phyloP scores from a whole-genome alignment of 75 land plant species.

The Ceratopteris richardii region DNA sequence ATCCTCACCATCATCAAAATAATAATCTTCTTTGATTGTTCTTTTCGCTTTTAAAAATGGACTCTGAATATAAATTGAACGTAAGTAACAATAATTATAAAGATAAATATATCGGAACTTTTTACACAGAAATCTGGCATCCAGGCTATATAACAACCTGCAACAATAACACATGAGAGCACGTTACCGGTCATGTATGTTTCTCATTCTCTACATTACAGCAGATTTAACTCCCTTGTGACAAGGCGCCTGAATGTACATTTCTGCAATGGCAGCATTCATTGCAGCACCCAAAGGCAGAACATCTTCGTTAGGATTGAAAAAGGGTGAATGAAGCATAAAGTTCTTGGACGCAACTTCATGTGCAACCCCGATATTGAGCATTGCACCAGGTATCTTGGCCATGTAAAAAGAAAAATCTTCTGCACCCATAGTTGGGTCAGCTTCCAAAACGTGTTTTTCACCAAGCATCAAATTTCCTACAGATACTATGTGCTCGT shows the following conservation, averaged over 20 bases:
- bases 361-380: slow-evolving; percentile 54
- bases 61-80: no score
- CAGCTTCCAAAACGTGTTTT: slow-evolving; percentile 29
- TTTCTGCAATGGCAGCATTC: slow-evolving; percentile 62
- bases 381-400: slow-evolving; percentile 65
- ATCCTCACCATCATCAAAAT: no score
- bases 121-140: no score
- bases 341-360: slow-evolving; percentile 12
- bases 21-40: no score
- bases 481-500: slow-evolving; percentile 41
- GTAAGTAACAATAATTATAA: no score
- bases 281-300: slow-evolving; percentile 84
- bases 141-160: no score
- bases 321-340: slow-evolving; percentile 59
- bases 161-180: no score
- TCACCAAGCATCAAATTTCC: slow-evolving; percentile 47
- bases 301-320: slow-evolving; percentile 63
- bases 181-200: no score
- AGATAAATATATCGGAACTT: no score
- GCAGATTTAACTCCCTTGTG: no score
- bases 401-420: slow-evolving; percentile 84
- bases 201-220: no score
- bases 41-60: no score
- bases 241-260: slow-evolving; percentile 12
- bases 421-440: slow-evolving; percentile 79